Evolutionary conservation across 2,329 filamentous ascomycete genomes (phyloP).

Genomic region (Calonectria naviculata): DNA sequence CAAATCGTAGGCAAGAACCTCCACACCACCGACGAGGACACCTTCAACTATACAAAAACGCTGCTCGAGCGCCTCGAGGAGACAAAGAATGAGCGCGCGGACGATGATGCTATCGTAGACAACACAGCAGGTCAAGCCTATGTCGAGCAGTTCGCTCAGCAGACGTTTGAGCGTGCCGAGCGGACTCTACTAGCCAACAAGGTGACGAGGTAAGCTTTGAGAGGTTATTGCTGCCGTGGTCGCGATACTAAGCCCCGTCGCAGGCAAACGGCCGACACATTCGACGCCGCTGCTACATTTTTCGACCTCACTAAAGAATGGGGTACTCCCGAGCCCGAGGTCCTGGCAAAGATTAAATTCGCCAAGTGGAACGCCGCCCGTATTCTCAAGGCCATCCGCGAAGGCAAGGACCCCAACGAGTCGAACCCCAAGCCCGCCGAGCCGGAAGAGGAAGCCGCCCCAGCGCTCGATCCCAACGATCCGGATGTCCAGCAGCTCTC

Average conservation of each 20-base stretch:
- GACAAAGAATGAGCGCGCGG: constrained; percentile 69
- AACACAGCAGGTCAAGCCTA: constrained; percentile 90
- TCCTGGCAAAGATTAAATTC: constrained; percentile 89
- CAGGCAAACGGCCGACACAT: constrained; percentile 93
- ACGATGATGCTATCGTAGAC: constrained; percentile 86
- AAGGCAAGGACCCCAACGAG: constrained; percentile 91
- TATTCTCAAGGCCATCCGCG: constrained; percentile 90
- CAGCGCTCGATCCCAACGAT: constrained; percentile 70
- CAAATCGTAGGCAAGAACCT: constrained; percentile 86
- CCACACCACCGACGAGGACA: constrained; percentile 82
- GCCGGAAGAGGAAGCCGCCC: constrained; percentile 48
- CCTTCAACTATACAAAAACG: constrained; percentile 81
- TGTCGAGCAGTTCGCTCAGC: constrained; percentile 91
- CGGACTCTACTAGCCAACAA: constrained; percentile 84
- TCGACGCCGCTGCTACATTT: constrained; percentile 92
- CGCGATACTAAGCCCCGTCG: background rate
- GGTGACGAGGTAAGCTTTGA: constrained; percentile 74
- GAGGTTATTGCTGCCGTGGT: no score
- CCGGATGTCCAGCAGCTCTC: constrained; percentile 67
- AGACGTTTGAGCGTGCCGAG: constrained; percentile 88
- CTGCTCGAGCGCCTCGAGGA: constrained; percentile 92
- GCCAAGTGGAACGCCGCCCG: constrained; percentile 95
- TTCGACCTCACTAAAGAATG: constrained; percentile 90
- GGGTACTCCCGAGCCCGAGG: constrained; percentile 79
- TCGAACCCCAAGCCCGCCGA: constrained; percentile 79